These are phyloP conservation scores for Blastobotrys petasosporus DNA, from an alignment of 1,139 yeast species.

Conservation along the genomic window DNA sequence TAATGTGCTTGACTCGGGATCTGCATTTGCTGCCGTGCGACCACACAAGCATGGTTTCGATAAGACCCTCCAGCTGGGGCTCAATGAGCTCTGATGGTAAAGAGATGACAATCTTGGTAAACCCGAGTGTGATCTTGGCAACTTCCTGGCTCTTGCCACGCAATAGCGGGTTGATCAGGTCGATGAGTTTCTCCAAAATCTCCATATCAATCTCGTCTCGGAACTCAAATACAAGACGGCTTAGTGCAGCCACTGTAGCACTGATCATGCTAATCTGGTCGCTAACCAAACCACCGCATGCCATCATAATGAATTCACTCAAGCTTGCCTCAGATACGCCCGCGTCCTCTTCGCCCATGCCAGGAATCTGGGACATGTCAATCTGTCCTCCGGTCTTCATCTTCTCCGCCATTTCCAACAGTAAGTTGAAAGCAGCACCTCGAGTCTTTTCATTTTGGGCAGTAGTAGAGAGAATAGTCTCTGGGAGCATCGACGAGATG, in stretches of 20 bases:
- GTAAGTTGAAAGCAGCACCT: constrained; percentile 66
- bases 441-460: constrained; percentile 91
- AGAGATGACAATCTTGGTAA: constrained; percentile 81
- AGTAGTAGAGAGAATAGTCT: constrained; percentile 86
- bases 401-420: constrained; percentile 74
- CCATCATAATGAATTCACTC: constrained; percentile 83
- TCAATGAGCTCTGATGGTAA: constrained; percentile 75
- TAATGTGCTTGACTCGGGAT: constrained; percentile 82
- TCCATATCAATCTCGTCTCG: constrained; percentile 51
- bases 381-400: constrained; percentile 71
- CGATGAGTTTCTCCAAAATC: constrained; percentile 65
- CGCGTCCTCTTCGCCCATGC: constrained; percentile 51
- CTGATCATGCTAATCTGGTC: constrained; percentile 92
- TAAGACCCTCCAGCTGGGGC: constrained; percentile 57
- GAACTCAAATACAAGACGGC: constrained; percentile 84
- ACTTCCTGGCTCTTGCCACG: constrained; percentile 90
- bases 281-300: constrained; percentile 94
- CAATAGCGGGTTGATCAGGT: constrained; percentile 85
- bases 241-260: constrained; percentile 86
- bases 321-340: constrained; percentile 64
- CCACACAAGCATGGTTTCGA: constrained; percentile 78
- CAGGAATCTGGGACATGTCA: constrained; percentile 60
- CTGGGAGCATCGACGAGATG: constrained; percentile 78
- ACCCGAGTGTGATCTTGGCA: constrained; percentile 90
- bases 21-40: constrained; percentile 94